Conservation (phyloP, 1,284 basidiomycete genomes). For the Boletus sp. region DNA sequence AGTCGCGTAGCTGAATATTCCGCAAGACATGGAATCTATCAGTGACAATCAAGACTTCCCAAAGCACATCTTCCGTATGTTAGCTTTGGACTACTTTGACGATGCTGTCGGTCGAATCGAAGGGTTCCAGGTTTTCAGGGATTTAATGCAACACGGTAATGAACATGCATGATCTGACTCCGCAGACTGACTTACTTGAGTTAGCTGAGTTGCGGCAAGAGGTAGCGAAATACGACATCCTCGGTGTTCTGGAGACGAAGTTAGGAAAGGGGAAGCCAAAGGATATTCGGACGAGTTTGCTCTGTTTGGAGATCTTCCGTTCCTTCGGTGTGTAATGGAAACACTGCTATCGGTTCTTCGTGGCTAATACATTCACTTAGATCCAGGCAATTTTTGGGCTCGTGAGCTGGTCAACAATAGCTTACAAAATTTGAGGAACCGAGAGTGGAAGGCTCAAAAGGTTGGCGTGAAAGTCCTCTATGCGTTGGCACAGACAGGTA, state of each 20-base stretch:
- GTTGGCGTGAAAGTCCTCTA: constrained; percentile 30
- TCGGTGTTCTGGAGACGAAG: constrained; percentile 23
- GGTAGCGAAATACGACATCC: constrained; percentile 19
- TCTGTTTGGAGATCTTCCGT: constrained; percentile 31
- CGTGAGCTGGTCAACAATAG: constrained; percentile 19
- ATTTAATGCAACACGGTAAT: constrained; percentile 30
- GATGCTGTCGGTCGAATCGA: constrained; percentile 33
- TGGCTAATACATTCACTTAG: constrained; percentile 10
- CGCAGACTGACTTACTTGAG: constrained; percentile 6
- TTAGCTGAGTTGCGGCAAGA: constrained; percentile 25
- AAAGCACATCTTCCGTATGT: constrained; percentile 27
- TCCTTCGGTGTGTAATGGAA: constrained; percentile 17
- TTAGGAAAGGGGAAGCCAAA: constrained; percentile 17
- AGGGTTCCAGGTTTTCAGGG: constrained; percentile 34
- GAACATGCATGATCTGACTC: background rate
- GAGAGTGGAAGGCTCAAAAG: constrained; percentile 31
- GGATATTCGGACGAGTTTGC: constrained; percentile 29
- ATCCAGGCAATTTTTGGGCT: constrained; percentile 10
- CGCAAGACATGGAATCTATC: constrained; percentile 26
- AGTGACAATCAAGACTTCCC: constrained; percentile 13
- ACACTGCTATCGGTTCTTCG: background rate
- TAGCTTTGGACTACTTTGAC: constrained; percentile 33
- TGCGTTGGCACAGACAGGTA: constrained; percentile 29
- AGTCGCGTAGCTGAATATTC: background rate
- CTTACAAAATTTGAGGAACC: constrained; percentile 9